Evolutionary conservation across 2,329 filamentous ascomycete species (phyloP), one percentile per base, ranked within the genome.

Genomic region (Proliferodiscus dingleyae): DNA sequence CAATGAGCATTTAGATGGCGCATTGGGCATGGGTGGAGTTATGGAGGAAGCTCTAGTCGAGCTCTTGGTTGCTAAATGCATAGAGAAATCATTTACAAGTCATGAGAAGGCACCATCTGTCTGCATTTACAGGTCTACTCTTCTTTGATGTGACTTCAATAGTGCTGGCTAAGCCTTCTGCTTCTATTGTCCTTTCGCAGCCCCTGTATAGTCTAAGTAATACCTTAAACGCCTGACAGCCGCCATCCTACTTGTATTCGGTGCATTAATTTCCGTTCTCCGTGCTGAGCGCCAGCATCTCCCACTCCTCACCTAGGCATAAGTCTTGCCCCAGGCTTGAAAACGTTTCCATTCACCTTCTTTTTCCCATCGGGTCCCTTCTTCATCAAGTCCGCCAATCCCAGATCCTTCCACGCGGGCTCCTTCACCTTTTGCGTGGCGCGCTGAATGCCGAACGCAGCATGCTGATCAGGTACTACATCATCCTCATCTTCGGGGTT

Each of bases 401-500:
- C 85, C 5, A 91, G 68, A 61, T 93, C 87, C 62, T 83, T 84
- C 87, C 87, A 94, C 6, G 81, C 81, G 1, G 84, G 75, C 67
- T 89, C 85, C 58, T 75, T 77, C 57, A 72, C 74, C 53, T 77
- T 77, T 68, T 89, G 84, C 13, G 86, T 90, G 8, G 87, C 87
- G 55, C 85, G 78, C 65, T 87, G 81, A 58, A 94, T 93, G 30
- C 87, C 88, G 64, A 93, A 93, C 0, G 87, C 88, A 10, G 87
- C 87, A 62, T 93, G 87, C 68, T 93, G 87, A 65, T 93, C 87
- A 0, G 88, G 87, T 4, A 93, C 87, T 3, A 93, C 85, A 61
- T 93, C 87, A 61, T 93, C 88, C 67, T 93, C 87, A 64, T 93
- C 87, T 66, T 93, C 87, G 0, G 88, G 87, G 63, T 93, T 91